Base-by-base conservation (phyloP, 148 eudicot genomes). In the Polygonum aviculare region DNA sequence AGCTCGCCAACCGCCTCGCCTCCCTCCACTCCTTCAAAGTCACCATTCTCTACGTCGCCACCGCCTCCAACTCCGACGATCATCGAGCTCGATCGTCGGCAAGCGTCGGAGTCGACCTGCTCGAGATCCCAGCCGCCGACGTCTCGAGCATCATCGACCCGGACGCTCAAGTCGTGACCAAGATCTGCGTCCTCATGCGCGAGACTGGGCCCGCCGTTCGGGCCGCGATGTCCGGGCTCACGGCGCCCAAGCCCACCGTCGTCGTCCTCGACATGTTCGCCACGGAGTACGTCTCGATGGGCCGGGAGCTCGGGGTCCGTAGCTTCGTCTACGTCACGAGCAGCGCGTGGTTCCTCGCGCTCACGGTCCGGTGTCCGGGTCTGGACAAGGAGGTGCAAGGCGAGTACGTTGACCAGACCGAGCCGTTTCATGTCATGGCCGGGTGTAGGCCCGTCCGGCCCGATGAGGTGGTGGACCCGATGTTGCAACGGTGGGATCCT, bases 381-480 rank as follows among this genome's bases (percentile, higher is more conserved):
- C 69, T 83, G 15, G 79, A 77, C 36, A 75, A 55, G 59, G 74
- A 74, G 74, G 54, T 79, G 16, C 7, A 60, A 40, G 81, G 81
- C 5, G 73, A 79, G 65, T 79, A 78, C 50, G 74, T 69, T 18
- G 82, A 78, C 35, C 81, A 74, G 16, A 41, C n/a, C 35, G 80
- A 79, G 2, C 80, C 80, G 49, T 18, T 84, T 4, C 31, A 21
- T 21, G 70, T 84, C 14, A 26, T 26, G 31, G 31, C 82, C 81
- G 86, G 86, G n/a, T 84, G 80, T 78, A 82, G 41, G 35, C 78
- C 83, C 74, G 81, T 87, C 35, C 74, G 81, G 40, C 84, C 85
- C 21, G 87, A 76, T 8, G 88, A 86, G 19, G 71, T 85, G 10
- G 75, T 73, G 5, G 89, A 87, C 63, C 90, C 90, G 3, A 80